Percentiles rank a stretch among this genome's conserved stretches.
Evolutionary conservation across 1,284 basidiomycete genomes (phyloP).

Genomic region (Heterobasidion occidentale): DNA sequence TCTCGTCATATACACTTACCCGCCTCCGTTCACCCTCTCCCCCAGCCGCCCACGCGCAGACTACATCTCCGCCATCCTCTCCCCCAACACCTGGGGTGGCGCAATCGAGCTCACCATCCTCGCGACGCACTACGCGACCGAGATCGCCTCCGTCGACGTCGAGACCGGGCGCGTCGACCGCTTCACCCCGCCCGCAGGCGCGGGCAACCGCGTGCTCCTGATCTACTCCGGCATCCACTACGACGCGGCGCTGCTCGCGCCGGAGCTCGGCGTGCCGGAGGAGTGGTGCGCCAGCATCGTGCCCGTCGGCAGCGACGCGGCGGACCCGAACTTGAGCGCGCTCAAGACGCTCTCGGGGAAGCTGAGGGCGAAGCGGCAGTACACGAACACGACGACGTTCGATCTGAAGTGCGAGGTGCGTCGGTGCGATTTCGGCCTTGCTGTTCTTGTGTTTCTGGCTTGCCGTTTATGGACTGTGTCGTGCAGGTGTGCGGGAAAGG

Average conservation of each 20-base stretch:
- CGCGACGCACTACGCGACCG: constrained; percentile 71
- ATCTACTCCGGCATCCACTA: constrained; percentile 95
- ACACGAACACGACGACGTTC: constrained; percentile 88
- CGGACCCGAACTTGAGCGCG: constrained; percentile 57
- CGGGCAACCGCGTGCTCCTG: constrained; percentile 47
- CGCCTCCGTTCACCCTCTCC: neutral
- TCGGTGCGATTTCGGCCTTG: neutral
- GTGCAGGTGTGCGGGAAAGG: constrained; percentile 65
- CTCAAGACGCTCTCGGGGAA: constrained; percentile 65
- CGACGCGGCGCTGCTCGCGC: constrained; percentile 82
- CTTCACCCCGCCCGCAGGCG: constrained; percentile 52
- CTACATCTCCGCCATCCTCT: constrained; percentile 77
- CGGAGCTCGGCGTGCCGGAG: constrained; percentile 59
- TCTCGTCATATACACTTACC: neutral
- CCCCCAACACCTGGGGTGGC: constrained; percentile 83
- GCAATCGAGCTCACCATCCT: constrained; percentile 87
- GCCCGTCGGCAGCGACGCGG: constrained; percentile 40
- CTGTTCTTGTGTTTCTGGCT: neutral
- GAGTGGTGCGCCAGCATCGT: constrained; percentile 90
- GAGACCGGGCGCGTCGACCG: constrained; percentile 86
- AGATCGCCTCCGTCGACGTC: constrained; percentile 88
- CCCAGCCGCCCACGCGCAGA: constrained; percentile 58
- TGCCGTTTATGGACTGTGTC: constrained; percentile 17
- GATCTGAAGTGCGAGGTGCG: constrained; percentile 76
- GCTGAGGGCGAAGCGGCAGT: constrained; percentile 71